phyloP scores from a whole-genome alignment of 2,329 filamentous ascomycete genomes.

The Fusarium zealandicum region DNA sequence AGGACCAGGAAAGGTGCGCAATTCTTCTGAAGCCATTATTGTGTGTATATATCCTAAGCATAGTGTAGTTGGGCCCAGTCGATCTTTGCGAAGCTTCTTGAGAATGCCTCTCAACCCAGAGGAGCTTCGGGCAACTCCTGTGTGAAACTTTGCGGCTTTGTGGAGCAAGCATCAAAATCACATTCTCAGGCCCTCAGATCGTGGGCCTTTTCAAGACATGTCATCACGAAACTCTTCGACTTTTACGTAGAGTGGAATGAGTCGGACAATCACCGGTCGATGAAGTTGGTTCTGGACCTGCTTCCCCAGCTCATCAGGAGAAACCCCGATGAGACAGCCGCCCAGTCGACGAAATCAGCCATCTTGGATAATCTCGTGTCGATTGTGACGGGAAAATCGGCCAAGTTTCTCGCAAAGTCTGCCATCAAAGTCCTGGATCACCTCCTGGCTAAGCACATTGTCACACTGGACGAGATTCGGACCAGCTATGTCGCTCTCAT shows the following conservation, averaged over 20 bases:
- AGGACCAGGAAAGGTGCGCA: conserved; percentile 49
- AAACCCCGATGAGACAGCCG: conserved; percentile 55
- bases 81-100: conserved; percentile 58
- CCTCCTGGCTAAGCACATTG: conserved; percentile 67
- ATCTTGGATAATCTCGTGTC: conserved; percentile 63
- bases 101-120: conserved; percentile 60
- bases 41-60: conserved; percentile 36
- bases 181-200: conserved; percentile 49
- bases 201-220: conserved; percentile 61
- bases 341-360: conserved; percentile 50
- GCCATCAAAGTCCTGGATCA: conserved; percentile 72
- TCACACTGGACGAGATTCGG: conserved; percentile 57
- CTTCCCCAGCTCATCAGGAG: conserved; percentile 58
- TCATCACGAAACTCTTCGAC: conserved; percentile 60
- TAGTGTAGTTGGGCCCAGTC: conserved; percentile 45
- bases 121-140: conserved; percentile 64
- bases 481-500: conserved; percentile 53
- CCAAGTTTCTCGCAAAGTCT: conserved; percentile 72
- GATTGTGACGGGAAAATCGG: conserved; percentile 66
- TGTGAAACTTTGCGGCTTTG: conserved; percentile 66
- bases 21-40: conserved; percentile 13
- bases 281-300: conserved; percentile 68
- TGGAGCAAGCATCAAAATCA: conserved; percentile 65
- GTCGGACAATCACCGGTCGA: conserved; percentile 68
- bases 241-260: conserved; percentile 74